A percentile compares a stretch with the other conserved stretches of the same genome.
phyloP scores from a whole-genome alignment of 345 rosid genomes.

The Nasturtium officinale region DNA sequence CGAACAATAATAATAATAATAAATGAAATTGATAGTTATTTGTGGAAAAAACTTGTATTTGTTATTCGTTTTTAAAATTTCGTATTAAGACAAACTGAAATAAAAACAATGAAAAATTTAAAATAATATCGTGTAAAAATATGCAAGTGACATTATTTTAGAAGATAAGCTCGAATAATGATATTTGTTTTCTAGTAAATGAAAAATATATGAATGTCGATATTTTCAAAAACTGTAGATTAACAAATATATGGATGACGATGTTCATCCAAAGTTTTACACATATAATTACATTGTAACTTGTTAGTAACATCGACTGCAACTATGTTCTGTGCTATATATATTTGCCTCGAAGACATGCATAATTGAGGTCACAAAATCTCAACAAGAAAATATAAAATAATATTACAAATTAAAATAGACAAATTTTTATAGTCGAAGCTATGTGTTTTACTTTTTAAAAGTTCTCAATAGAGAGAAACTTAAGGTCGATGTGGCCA shows the following conservation, averaged over 20 bases:
- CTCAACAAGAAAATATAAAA: not conserved
- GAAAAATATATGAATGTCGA: not conserved
- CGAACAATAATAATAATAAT: not conserved
- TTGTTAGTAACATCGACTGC: not conserved
- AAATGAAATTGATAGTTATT: not conserved
- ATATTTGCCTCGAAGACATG: not conserved
- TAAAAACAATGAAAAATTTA: not conserved
- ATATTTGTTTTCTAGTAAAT: slow-evolving; percentile 25
- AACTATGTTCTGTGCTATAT: too few relatives aligned
- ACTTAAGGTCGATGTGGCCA: slow-evolving; percentile 16
- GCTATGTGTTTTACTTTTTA: not conserved
- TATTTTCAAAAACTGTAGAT: not conserved
- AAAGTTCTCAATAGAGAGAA: slow-evolving; percentile 10
- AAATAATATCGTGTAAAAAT: not conserved
- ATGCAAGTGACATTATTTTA: not conserved
- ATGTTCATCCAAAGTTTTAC: not conserved
- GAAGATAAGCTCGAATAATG: slow-evolving; percentile 12
- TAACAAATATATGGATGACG: not conserved
- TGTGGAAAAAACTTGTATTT: not conserved
- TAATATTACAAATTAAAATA: not conserved
- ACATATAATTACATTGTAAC: not conserved
- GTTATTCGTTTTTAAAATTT: too few relatives aligned
- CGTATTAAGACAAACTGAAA: not conserved
- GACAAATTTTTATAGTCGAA: not conserved
- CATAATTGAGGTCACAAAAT: slow-evolving; percentile 6